Conservation (phyloP, 305 asterid species). For the Fraxinus latifolia region DNA sequence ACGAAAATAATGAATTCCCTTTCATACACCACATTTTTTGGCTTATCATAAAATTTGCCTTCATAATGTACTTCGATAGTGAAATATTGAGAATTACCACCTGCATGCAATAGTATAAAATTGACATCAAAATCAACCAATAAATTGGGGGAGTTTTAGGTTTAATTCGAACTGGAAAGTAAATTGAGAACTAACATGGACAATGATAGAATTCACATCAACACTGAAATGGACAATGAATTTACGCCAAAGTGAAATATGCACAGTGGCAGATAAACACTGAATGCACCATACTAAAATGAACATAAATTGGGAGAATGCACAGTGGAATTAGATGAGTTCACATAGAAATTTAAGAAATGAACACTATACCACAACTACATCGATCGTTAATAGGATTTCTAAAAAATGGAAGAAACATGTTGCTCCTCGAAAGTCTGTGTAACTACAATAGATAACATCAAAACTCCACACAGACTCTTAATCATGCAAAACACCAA, state of each 20-base stretch:
- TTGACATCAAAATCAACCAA: neutral
- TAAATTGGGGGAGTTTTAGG: neutral
- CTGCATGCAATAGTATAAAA: too few relatives aligned
- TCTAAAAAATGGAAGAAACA: too few relatives aligned
- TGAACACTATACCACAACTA: neutral
- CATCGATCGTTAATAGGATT: too few relatives aligned
- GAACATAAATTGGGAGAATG: neutral
- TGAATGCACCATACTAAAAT: too few relatives aligned
- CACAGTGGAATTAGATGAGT: neutral
- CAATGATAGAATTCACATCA: neutral
- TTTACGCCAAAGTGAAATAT: neutral
- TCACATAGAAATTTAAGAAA: too few relatives aligned
- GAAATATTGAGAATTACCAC: neutral
- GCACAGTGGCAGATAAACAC: neutral
- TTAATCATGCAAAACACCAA: neutral
- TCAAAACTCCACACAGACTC: too few relatives aligned
- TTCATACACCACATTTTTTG: neutral
- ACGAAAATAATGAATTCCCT: neutral
- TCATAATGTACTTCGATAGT: neutral
- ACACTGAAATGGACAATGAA: neutral
- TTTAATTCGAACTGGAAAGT: neutral
- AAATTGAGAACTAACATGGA: neutral
- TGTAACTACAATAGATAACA: too few relatives aligned
- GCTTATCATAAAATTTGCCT: neutral
- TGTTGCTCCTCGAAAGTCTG: neutral